Evolutionary conservation across 257 asterid genomes (phyloP), one percentile per base, ranked within the genome.

Genomic region (Orobanche coerulescens): DNA sequence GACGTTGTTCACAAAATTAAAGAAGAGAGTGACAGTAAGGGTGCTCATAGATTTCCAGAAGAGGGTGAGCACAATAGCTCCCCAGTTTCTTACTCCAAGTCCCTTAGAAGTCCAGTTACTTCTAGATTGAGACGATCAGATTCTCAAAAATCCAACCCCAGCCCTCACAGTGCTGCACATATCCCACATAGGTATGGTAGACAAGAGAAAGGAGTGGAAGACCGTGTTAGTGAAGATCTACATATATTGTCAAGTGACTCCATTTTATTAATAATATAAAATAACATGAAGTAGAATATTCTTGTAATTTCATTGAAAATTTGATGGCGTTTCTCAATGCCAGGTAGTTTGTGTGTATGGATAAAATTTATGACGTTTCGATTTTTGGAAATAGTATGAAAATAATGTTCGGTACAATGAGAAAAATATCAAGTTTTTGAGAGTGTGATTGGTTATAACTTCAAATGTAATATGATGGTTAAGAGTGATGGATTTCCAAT

Each of bases 1-100:
- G 95, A 89, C 54, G 88, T 95, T 62, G 96, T 93, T 66, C 97
- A 89, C 71, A 89, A 82, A 77, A 72, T 86, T 59, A 93, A 83
- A 69, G 94, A 83, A 71, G 94, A 80, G 56, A 84, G 79, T 62
- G 89, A 78, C 66, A 72, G 60, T 64, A 84, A 81, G 81, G 83
- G 75, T 64, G 79, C 69, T 50, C 76, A 72, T 61, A 88, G 83
- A 67, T 68, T 82, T 51, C 69, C 80, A 62, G 95, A 86, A 52
- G 89, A 79, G 49, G 78, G 73, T 8, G 85, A 81, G 70, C 78
- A 51, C 66, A 86, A 80, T 24, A 76, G 83, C 52, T 79, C 92
- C 60, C 86, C 84, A 65, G 69, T 62, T 24, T 75, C 87, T 51
- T 79, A 76, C 44, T 81, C 96, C 28, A 86, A 93, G 76, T 84